Base-by-base conservation (phyloP, 106 monocot species). In the Dendrobium catenatum region DNA sequence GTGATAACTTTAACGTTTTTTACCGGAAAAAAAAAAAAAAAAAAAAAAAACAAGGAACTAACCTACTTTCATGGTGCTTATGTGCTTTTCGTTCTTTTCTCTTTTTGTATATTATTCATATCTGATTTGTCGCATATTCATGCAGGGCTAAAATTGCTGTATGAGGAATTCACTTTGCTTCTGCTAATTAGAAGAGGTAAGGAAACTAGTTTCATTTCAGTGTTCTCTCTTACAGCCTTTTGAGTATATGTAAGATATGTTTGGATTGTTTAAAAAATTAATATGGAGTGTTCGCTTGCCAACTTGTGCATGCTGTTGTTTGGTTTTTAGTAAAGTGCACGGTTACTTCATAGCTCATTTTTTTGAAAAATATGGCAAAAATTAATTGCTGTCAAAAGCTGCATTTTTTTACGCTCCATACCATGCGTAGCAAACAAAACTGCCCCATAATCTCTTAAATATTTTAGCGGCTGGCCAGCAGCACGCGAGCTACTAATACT, bases 101-200 rank as follows among this genome's bases (percentile, higher is more conserved):
- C 13, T 10, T 70, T 31, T 70, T 44, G 17, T 75, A 19, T 75
- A 5, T 44, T 75, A 20, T 75, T 75, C 19, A 44, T 75, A 44
- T 7, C 72, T 44, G 74, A 75, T 75, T 44, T 75, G 15, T 42
- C 20, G 42, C 20, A 44, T 8, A 75, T 75, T 20, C n/a, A 43
- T 20, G 74, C 74, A 75, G 74, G 44, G 74, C 74, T 75, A 18
- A 44, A 43, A 20, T 75, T 75, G 15, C 74, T 19, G 0, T 44
- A 16, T 75, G 43, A 75, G n/a, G 74, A 6, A 42, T 75, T 20
- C 74, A 75, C 7, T 75, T 44, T 31, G 6, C 44, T 75, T 75
- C 43, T 75, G 74, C 51, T 26, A 10, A 44, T 19, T 75, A 43
- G 43, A 44, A 75, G 72, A 44, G 74, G 74, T 75, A 40, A 75